A percentile compares a stretch with the other conserved stretches of the same genome.
phyloP scores from a whole-genome alignment of 805 yeast genomes.

The Priceomyces medius region DNA sequence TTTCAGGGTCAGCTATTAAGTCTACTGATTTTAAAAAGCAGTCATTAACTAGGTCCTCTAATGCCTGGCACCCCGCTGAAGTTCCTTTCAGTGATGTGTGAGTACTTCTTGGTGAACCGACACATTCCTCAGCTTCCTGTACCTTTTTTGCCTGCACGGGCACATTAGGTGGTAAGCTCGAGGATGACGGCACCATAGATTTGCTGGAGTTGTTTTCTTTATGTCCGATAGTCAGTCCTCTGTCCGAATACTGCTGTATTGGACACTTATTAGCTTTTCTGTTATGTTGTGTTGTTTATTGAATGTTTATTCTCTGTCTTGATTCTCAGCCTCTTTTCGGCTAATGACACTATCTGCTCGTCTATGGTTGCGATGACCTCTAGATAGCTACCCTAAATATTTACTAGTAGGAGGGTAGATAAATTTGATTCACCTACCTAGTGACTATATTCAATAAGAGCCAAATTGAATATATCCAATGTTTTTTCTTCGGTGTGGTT shows the following conservation, averaged over 20 bases:
- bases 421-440: too few relatives aligned
- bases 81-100: neutral
- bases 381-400: too few relatives aligned
- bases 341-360: too few relatives aligned
- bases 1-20: conserved; percentile 14
- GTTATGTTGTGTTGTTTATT: too few relatives aligned
- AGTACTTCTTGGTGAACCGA: neutral
- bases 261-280: too few relatives aligned
- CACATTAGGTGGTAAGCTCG: neutral
- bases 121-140: neutral
- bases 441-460: too few relatives aligned
- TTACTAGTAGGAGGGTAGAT: too few relatives aligned
- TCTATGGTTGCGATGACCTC: too few relatives aligned
- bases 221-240: neutral
- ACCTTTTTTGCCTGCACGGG: neutral
- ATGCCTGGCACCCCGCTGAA: conserved; percentile 1
- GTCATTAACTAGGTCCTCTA: conserved; percentile 34
- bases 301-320: too few relatives aligned
- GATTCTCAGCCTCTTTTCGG: too few relatives aligned
- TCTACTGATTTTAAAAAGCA: conserved; percentile 27
- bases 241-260: too few relatives aligned
- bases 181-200: neutral
- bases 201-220: neutral
- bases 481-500: neutral
- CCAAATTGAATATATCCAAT: too few relatives aligned